Evolutionary conservation across 2,329 filamentous ascomycete genomes (phyloP), one percentile per base, ranked within the genome.

Genomic region (Diplodia scrobiculata): DNA sequence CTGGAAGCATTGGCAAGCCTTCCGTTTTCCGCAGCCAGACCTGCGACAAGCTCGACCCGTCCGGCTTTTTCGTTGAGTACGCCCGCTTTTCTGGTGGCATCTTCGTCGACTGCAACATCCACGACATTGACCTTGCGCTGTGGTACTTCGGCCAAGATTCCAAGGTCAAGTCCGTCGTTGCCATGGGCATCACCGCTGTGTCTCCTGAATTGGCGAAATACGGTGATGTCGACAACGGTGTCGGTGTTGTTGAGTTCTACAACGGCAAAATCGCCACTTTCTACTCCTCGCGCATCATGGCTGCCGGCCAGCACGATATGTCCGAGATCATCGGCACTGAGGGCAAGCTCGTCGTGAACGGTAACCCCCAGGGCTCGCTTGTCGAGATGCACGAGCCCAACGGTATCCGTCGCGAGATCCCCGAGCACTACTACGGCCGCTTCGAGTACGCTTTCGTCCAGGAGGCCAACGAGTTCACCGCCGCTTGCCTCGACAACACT

Each of bases 81-180:
- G 86, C 88, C 13, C 80, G 86, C 70, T 87, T 84, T 76, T 84
- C 80, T 1, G 88, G 88, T 38, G 87, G 87, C 25, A 89, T 90
- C 73, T 90, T 90, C 70, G 88, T 90, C 66, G 88, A 90, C 79
- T 88, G 86, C 78, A 86, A 84, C 62, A 86, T 90, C 72, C 88
- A 90, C 78, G 88, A 90, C 71, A 90, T 90, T 70, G 86, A 88
- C 68, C 81, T 89, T 1, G 81, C 85, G 0, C 78, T 88, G 1
- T 89, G 86, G 86, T 88, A 85, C 78, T 87, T 88, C 71, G 84
- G 84, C 10, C 76, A 83, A 54, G 80, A 84, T 54, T 79, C 78
- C 48, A 74, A 79, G 14, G 80, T 87, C 68, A 88, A 87, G 75
- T 82, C 79, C 55, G 83, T 86, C 9, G 79, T 80, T 0, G 84